These are phyloP conservation scores for Bromus sterilis DNA, from an alignment of 176 grass and related monocot species.

Conservation along the genomic window DNA sequence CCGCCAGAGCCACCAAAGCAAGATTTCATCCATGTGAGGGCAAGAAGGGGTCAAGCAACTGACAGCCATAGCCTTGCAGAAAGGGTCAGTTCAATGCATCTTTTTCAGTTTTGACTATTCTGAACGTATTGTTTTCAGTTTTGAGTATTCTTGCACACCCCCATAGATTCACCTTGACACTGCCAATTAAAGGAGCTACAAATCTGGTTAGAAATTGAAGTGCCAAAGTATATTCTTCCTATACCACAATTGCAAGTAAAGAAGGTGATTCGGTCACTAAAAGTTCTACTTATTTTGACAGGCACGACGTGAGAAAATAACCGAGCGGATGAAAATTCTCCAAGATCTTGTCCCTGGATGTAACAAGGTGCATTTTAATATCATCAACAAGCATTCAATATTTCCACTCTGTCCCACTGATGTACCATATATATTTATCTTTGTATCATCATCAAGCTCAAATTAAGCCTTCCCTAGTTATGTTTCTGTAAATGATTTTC, in stretches of 20 bases:
- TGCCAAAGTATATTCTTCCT: neutral
- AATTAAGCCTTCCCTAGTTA: neutral
- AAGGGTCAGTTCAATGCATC: constrained; percentile 52
- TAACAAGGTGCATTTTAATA: constrained; percentile 66
- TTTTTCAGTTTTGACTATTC: neutral
- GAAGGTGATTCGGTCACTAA: neutral
- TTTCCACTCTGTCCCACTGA: neutral
- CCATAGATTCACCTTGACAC: neutral
- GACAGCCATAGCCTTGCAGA: constrained; percentile 97
- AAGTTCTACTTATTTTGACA: constrained; percentile 30
- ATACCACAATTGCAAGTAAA: neutral
- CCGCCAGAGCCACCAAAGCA: constrained; percentile 59
- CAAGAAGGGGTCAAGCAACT: constrained; percentile 96
- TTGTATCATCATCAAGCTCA: neutral
- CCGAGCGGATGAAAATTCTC: constrained; percentile 92
- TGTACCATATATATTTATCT: neutral
- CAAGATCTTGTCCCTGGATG: constrained; percentile 97
- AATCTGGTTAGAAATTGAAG: neutral
- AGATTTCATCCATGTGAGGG: constrained; percentile 97
- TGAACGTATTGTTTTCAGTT: neutral
- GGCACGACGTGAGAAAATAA: constrained; percentile 97
- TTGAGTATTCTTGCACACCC: neutral
- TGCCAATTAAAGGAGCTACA: neutral
- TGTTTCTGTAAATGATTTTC: constrained; percentile 13
- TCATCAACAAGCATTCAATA: neutral